Evolutionary conservation across 2,329 filamentous ascomycete species (phyloP), one percentile per base, ranked within the genome.

Genomic region (Dothideomycetidae sp.): DNA sequence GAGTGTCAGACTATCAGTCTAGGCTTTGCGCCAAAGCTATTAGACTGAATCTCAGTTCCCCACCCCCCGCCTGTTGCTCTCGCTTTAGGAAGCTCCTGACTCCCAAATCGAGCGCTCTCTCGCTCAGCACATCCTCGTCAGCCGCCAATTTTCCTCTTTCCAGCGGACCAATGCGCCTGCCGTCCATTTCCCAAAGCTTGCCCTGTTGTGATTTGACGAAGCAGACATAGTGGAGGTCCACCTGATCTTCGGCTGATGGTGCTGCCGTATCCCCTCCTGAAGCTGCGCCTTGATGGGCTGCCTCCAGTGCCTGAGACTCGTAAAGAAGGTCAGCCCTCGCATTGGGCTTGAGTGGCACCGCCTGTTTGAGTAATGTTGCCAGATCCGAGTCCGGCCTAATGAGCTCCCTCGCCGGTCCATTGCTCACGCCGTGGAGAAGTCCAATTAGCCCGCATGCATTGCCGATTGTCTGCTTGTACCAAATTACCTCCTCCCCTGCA

Each of bases 221-320:
- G 53, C 83, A 90, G 32, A 96, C 88, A 56, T 93, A 96, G 63
- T 98, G 90, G 49, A 94, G 66, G 53, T 94, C 88, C n/a, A 93
- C 69, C 48, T 79, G 72, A 50, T 82, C 81, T n/a, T 75, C 70
- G 5, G 84, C 83, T 37, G 71, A 62, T 0, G 90, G 88, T 1
- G 86, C 82, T 10, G 67, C 55, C 1, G 85, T 93, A 54, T 88
- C 83, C 12, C 88, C 88, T 42, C 70, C 64, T 5, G 68, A 68
- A 4, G 88, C 90, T 10, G 84, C 85, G 42, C 72, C 71, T 32
- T 74, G 73, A 60, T 96, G 86, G 5, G 84, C 86, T 4, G 61
- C 66, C 38, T 92, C 86, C 34, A 96, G 69, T 9, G 71, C 75
- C 28, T 74, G 65, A 12, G 80, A 83, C 38, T 78, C 68, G 57